phyloP scores from a whole-genome alignment of 805 yeast species.

The Metschnikowia peoriensis region DNA sequence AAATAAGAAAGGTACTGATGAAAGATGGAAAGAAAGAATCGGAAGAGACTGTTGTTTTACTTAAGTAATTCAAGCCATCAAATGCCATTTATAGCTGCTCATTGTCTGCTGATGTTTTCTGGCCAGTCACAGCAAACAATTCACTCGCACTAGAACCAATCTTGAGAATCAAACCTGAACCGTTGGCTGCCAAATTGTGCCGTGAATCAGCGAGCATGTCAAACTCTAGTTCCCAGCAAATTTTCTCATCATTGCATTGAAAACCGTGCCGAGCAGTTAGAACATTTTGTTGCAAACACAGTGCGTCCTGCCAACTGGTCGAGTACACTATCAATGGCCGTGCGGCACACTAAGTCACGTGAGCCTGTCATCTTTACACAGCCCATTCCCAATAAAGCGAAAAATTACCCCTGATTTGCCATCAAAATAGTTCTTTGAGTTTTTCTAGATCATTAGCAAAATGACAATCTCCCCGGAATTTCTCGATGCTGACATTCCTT shows the following conservation, averaged over 20 bases:
- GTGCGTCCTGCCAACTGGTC: too few relatives aligned
- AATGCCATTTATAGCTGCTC: neutral
- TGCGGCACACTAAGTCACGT: neutral
- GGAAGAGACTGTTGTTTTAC: neutral
- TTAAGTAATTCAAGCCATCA: neutral
- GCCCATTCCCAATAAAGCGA: neutral
- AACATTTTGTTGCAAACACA: too few relatives aligned
- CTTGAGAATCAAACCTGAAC: too few relatives aligned
- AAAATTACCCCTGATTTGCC: neutral
- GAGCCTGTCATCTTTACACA: neutral
- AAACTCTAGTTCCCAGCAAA: too few relatives aligned
- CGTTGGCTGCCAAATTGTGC: too few relatives aligned
- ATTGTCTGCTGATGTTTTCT: neutral
- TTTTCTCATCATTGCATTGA: too few relatives aligned
- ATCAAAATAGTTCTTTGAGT: too few relatives aligned
- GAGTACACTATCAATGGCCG: neutral
- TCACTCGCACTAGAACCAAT: neutral
- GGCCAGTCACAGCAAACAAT: neutral
- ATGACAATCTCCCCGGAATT: slow-evolving; percentile 15
- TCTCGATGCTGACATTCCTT: slow-evolving; percentile 10
- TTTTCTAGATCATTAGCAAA: neutral
- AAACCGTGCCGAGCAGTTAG: too few relatives aligned
- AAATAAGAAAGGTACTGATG: too few relatives aligned
- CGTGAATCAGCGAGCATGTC: too few relatives aligned
- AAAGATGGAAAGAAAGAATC: too few relatives aligned